A percentile compares a stretch with the other conserved stretches of the same genome.
Conservation (phyloP, 1,139 yeast genomes). For the Debaryomyces robertsiae region DNA sequence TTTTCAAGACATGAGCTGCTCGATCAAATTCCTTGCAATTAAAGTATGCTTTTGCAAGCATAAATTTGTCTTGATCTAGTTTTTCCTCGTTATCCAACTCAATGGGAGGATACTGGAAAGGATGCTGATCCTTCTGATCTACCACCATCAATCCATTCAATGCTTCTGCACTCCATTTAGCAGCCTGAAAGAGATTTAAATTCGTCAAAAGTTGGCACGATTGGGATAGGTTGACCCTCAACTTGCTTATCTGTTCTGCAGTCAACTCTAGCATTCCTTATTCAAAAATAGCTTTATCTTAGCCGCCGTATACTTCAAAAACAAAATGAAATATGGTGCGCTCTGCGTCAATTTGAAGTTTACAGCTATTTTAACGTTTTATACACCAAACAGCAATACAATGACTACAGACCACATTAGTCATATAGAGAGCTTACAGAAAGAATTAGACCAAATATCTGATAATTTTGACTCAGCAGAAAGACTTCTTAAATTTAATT, state of each 20-base stretch:
- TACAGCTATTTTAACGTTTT: not conserved
- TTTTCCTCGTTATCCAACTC: constrained; percentile 33
- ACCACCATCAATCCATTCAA: constrained; percentile 44
- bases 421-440: constrained; percentile 6
- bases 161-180: constrained; percentile 87
- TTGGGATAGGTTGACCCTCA: constrained; percentile 28
- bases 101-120: constrained; percentile 18
- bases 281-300: not conserved
- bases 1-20: constrained; percentile 61
- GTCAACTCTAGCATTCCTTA: constrained; percentile 10
- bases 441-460: constrained; percentile 9
- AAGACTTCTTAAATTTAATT: constrained; percentile 16
- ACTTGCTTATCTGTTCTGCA: constrained; percentile 15
- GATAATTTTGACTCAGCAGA: constrained; percentile 20
- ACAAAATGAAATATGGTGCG: not conserved
- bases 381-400: not conserved
- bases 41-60: constrained; percentile 75
- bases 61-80: constrained; percentile 40
- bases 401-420: constrained; percentile 6
- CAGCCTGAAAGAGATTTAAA: constrained; percentile 63
- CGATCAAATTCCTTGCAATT: constrained; percentile 86
- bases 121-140: constrained; percentile 3
- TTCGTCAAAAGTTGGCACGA: constrained; percentile 32
- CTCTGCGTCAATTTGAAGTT: not conserved
- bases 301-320: constrained; percentile 6